phyloP scores from a whole-genome alignment of 345 rosid genomes.

The Lagerstroemia speciosa region DNA sequence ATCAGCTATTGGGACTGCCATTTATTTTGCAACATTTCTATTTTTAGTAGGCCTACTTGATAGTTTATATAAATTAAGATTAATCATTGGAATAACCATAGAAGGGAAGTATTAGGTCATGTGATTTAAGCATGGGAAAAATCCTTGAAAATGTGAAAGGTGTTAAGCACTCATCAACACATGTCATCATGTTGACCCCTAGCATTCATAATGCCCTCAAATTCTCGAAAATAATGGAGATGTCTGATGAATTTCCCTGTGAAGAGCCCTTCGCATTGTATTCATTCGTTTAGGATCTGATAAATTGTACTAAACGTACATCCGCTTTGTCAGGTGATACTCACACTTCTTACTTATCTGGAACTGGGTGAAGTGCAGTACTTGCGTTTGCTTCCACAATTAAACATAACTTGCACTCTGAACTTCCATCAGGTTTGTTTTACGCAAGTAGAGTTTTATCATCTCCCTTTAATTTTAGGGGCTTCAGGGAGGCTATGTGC shows the following conservation, averaged over 20 bases:
- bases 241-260: background rate
- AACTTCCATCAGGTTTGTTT: constrained; percentile 79
- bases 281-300: background rate
- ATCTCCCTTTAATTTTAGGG: background rate
- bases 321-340: constrained; percentile 62
- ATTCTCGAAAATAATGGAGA: background rate
- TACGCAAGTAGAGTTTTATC: background rate
- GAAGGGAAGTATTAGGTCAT: background rate
- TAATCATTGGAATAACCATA: background rate
- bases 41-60: background rate
- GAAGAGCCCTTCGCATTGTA: background rate
- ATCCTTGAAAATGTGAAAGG: background rate
- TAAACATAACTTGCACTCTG: constrained; percentile 64
- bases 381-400: constrained; percentile 64
- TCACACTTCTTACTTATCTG: constrained; percentile 75
- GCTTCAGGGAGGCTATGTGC: background rate
- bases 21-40: background rate
- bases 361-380: constrained; percentile 83
- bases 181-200: background rate
- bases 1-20: background rate
- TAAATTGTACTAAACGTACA: background rate
- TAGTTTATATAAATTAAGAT: background rate
- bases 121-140: background rate
- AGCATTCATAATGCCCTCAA: background rate
- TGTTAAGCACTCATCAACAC: background rate